Evolutionary conservation across 495 filamentous ascomycete genomes (phyloP).

Genomic region (Arthonia radiata): DNA sequence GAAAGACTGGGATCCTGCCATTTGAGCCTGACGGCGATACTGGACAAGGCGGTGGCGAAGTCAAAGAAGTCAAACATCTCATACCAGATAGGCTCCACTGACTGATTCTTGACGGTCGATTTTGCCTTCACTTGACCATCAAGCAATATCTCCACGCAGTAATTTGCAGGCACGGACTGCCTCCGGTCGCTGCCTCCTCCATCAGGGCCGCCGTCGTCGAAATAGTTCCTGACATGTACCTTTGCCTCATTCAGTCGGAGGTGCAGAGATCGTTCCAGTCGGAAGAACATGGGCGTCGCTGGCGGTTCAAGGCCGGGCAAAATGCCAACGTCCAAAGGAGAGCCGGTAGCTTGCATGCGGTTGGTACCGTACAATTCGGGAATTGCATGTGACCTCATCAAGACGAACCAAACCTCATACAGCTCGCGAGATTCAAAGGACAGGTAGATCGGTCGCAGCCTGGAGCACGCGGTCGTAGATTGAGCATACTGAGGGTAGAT

Average conservation of each 20-base stretch:
- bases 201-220: slow-evolving; percentile 6
- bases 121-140: slow-evolving; percentile 74
- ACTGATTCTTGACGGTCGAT: slow-evolving; percentile 60
- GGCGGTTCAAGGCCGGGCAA: slow-evolving; percentile 4
- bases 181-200: slow-evolving; percentile 3
- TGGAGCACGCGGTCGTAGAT: slow-evolving; percentile 32
- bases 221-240: slow-evolving; percentile 11
- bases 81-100: slow-evolving; percentile 75
- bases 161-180: slow-evolving; percentile 13
- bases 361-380: slow-evolving; percentile 66
- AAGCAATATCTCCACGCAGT: slow-evolving; percentile 76
- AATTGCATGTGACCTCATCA: slow-evolving; percentile 76
- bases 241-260: slow-evolving; percentile 37
- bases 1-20: too few relatives aligned
- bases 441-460: slow-evolving; percentile 51
- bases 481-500: slow-evolving; percentile 67
- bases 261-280: slow-evolving; percentile 34
- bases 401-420: slow-evolving; percentile 92
- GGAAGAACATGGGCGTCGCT: slow-evolving; percentile 30
- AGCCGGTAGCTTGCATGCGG: not conserved
- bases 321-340: not conserved
- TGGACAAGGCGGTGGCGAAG: slow-evolving; percentile 55
- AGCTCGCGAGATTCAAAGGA: slow-evolving; percentile 65
- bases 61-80: slow-evolving; percentile 78
- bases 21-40: slow-evolving; percentile 63